Conservation (phyloP, 805 yeast genomes). For the Lipomyces lipofer region DNA sequence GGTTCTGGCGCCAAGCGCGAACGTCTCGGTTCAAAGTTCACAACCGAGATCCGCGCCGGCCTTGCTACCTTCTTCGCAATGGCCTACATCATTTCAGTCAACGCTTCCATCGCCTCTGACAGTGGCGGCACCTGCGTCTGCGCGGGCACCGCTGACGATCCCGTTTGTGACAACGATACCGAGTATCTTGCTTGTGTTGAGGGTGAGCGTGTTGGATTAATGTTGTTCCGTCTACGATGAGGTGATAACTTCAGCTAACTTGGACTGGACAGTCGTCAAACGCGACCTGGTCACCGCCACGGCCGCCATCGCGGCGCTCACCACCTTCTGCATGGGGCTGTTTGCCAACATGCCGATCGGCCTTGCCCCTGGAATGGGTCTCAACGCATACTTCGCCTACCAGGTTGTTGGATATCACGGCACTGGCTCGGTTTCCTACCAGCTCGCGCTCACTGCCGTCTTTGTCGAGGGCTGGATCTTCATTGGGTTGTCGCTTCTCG, state of each 20-base stretch:
- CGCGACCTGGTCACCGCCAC: conserved; percentile 33
- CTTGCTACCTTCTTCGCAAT: conserved; percentile 33
- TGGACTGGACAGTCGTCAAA: conserved; percentile 16
- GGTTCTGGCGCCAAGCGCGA: conserved; percentile 31
- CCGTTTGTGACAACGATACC: conserved; percentile 26
- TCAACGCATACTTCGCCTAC: conserved; percentile 34
- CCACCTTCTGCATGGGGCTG: conserved; percentile 33
- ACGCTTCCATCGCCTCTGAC: conserved; percentile 30
- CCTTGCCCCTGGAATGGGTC: conserved; percentile 34
- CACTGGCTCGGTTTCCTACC: conserved; percentile 29
- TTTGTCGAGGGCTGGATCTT: conserved; percentile 34
- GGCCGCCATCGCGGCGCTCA: conserved; percentile 32
- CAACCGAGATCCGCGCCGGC: conserved; percentile 33
- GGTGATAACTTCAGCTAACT: not conserved
- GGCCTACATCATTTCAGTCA: conserved; percentile 34
- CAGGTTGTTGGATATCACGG: conserved; percentile 34
- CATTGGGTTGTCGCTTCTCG: conserved; percentile 30
- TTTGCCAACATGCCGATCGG: conserved; percentile 34
- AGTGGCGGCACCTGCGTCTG: conserved; percentile 33
- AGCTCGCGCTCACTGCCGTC: conserved; percentile 33
- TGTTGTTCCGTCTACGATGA: not conserved
- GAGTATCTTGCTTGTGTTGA: conserved; percentile 27
- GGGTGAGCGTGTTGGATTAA: not conserved
- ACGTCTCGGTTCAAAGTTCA: conserved; percentile 31
- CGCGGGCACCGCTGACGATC: conserved; percentile 25